A percentile compares a stretch with the other conserved stretches of the same genome.
Evolutionary conservation across 768 basidiomycete species (phyloP).

Genomic region (Collybiopsis luxurians): DNA sequence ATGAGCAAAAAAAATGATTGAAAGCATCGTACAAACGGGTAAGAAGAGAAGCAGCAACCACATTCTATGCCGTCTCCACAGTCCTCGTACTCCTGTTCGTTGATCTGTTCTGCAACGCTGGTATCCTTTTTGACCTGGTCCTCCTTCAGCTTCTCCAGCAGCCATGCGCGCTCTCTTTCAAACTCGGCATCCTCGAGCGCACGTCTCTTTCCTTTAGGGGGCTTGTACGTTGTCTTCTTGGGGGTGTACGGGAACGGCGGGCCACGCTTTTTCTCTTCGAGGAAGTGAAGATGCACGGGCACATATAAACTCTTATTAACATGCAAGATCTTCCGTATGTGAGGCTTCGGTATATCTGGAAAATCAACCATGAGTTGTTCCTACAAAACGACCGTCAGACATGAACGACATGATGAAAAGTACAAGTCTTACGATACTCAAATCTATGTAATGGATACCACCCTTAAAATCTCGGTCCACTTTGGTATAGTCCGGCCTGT

Average conservation of each 20-base stretch:
- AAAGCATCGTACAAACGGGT: conserved; percentile 57
- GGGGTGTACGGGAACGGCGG: conserved; percentile 32
- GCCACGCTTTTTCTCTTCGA: conserved; percentile 29
- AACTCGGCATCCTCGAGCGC: conserved; percentile 43
- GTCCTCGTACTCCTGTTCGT: conserved; percentile 43
- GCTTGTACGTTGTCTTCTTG: conserved; percentile 27
- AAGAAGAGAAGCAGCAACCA: conserved; percentile 80
- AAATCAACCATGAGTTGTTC: conserved; percentile 55
- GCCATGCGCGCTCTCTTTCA: conserved; percentile 45
- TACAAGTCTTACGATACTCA: conserved; percentile 47
- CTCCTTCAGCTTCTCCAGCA: conserved; percentile 32
- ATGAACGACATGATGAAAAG: conserved; percentile 3
- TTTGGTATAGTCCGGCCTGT: conserved; percentile 52
- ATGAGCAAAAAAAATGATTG: neutral
- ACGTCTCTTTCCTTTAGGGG: conserved; percentile 39
- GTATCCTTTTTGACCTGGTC: conserved; percentile 23
- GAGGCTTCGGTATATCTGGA: conserved; percentile 52
- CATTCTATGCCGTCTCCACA: conserved; percentile 73
- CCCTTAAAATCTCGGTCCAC: conserved; percentile 40
- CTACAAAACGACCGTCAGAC: conserved; percentile 24
- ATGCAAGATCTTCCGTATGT: conserved; percentile 45
- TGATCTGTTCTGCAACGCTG: conserved; percentile 27
- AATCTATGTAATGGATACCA: conserved; percentile 44
- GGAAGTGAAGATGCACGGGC: conserved; percentile 57
- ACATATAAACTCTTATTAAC: conserved; percentile 53